Percentiles rank a stretch among this genome's conserved stretches.
phyloP scores from a whole-genome alignment of 2,329 filamentous ascomycete species.

The Phaeosphaeriaceae sp. region DNA sequence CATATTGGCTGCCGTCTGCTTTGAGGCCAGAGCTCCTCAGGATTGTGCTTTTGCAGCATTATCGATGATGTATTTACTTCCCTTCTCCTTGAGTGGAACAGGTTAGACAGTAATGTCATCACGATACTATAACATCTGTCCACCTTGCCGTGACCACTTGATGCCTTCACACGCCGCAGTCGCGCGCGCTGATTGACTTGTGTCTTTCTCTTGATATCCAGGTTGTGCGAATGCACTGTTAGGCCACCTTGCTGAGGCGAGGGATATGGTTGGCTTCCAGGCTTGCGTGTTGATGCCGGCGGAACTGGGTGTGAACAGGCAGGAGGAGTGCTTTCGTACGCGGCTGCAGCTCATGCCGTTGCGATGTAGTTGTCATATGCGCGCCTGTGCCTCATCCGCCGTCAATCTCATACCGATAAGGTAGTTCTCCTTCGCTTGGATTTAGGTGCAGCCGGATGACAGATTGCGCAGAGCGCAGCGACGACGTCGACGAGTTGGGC shows the following conservation, averaged over 20 bases:
- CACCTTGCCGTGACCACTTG: neutral
- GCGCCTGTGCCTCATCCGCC: conserved; percentile 13
- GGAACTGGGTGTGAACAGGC: neutral
- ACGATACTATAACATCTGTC: conserved; percentile 30
- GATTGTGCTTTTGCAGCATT: conserved; percentile 24
- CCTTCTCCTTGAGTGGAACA: conserved; percentile 22
- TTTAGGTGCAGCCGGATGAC: conserved; percentile 36
- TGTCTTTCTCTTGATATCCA: neutral
- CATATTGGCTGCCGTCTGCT: conserved; percentile 36
- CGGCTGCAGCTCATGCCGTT: neutral
- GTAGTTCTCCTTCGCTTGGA: conserved; percentile 37
- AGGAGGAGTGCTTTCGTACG: neutral
- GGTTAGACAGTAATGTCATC: conserved; percentile 39
- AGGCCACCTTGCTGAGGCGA: neutral
- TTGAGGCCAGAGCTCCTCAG: conserved; percentile 38
- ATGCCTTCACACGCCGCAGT: neutral
- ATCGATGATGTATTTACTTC: conserved; percentile 28
- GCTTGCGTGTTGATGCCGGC: neutral
- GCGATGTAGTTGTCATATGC: neutral
- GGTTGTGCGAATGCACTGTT: neutral
- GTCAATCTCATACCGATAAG: conserved; percentile 38
- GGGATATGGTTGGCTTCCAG: neutral
- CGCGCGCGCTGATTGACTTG: no score
- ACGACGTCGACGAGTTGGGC: conserved; percentile 40
- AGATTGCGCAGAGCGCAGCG: conserved; percentile 34